These are phyloP conservation scores for Bimuria novae-zelandiae DNA, from an alignment of 2,329 filamentous ascomycete genomes.

Conservation along the genomic window DNA sequence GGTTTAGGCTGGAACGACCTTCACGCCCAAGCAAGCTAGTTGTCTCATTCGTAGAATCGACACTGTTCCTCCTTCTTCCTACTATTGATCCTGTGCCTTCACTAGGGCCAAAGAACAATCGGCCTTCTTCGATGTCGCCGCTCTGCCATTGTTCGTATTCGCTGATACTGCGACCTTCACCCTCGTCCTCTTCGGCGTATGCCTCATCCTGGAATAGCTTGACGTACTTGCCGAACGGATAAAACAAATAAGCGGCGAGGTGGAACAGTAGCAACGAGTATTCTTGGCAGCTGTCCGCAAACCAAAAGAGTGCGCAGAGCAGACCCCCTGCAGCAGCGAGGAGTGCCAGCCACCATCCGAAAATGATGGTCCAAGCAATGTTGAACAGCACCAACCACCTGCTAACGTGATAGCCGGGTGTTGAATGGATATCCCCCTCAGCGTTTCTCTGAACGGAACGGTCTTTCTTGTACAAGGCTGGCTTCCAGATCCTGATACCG, in stretches of 20 bases:
- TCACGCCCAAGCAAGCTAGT: slow-evolving; percentile 81
- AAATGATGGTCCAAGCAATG: slow-evolving; percentile 83
- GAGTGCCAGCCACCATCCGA: slow-evolving; percentile 93
- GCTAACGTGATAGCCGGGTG: slow-evolving; percentile 84
- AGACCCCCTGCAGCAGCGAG: slow-evolving; percentile 75
- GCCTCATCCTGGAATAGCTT: slow-evolving; percentile 91
- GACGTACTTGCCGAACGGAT: slow-evolving; percentile 96
- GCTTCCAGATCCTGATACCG: slow-evolving; percentile 98
- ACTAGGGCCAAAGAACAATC: slow-evolving; percentile 90
- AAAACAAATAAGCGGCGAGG: slow-evolving; percentile 84
- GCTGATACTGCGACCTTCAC: slow-evolving; percentile 94
- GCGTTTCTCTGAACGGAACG: slow-evolving; percentile 95
- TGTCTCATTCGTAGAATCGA: slow-evolving; percentile 87
- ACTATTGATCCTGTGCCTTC: slow-evolving; percentile 73
- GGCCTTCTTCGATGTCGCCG: slow-evolving; percentile 92
- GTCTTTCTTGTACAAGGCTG: slow-evolving; percentile 95
- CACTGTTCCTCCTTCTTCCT: slow-evolving; percentile 82
- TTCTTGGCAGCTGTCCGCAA: slow-evolving; percentile 75
- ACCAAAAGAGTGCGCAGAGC: slow-evolving; percentile 78
- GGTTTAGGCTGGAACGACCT: slow-evolving; percentile 54
- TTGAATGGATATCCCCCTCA: slow-evolving; percentile 95
- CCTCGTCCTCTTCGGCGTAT: slow-evolving; percentile 91
- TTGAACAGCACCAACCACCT: slow-evolving; percentile 88
- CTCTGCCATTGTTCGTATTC: slow-evolving; percentile 99
- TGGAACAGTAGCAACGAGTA: slow-evolving; percentile 88